Base-by-base conservation (phyloP, 495 filamentous ascomycete genomes). In the Talaromyces proteolyticus region DNA sequence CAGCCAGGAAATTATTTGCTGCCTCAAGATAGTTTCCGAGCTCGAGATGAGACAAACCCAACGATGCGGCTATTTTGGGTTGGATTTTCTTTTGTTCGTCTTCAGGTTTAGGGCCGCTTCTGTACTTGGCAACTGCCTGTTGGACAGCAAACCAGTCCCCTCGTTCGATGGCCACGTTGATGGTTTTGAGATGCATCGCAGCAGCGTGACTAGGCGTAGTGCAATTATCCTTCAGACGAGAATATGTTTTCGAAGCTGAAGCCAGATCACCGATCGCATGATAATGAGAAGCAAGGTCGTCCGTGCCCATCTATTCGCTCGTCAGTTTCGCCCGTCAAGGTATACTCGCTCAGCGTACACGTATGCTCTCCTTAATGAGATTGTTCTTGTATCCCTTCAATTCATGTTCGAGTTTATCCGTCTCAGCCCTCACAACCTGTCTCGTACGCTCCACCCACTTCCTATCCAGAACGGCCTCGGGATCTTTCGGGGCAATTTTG, bases 341-440 rank as follows among this genome's bases (percentile, higher is more conserved):
- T 1, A 6, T 3, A 3, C 0, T 23, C 11, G 20, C 12, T 22
- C 3, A 44, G 55, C 83, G 49, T 76, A 94, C 90, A 59, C 94
- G 72, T 53, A 97, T 96, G 67, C 91, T 96, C 67, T 98, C 93
- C 63, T 96, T 96, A 54, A 98, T 89, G 29, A 97, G 66, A 54
- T 97, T 98, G 58, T 97, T 95, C 66, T 96, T 98, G 69, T 97
- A 97, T 6, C 86, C 87, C 62, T 88, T 88, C 23, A 98, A 68
- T 60, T 97, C 90, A 5, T 77, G 70, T 54, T 95, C 87, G 50
- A 96, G 69, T 42, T 86, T 80, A 36, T 87, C 78, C 1, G 80
- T 83, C 58, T 90, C 84, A 2, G 66, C 65, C 49, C 80, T 78
- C 52, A 89, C 84, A n/a, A 74, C 63, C 29, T 77, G 79, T 19